These are phyloP conservation scores for Solanum pennellii DNA, from an alignment of 257 asterid genomes.

Conservation along the genomic window DNA sequence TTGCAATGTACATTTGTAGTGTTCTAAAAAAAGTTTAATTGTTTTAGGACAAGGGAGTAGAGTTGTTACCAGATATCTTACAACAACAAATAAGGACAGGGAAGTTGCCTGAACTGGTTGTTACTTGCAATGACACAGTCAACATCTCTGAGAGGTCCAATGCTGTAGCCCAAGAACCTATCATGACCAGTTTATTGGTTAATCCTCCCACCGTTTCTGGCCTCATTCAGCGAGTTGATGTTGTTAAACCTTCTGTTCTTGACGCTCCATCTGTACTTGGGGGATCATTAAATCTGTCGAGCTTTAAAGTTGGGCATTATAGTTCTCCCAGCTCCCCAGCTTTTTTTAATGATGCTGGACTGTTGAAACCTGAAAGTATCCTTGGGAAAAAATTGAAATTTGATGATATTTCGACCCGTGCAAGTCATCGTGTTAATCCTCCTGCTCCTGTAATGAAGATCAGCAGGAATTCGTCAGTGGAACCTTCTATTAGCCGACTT, in stretches of 20 bases:
- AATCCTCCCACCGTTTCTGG: slow-evolving; percentile 11
- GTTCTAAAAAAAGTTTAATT: neutral
- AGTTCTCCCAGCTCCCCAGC: slow-evolving; percentile 8
- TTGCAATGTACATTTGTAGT: neutral
- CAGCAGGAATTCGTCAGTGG: slow-evolving; percentile 7
- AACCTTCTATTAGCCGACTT: slow-evolving; percentile 2
- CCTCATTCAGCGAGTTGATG: slow-evolving; percentile 1
- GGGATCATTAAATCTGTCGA: slow-evolving; percentile 3
- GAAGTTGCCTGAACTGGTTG: slow-evolving; percentile 35
- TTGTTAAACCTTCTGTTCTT: slow-evolving; percentile 6
- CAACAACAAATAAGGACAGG: slow-evolving; percentile 66
- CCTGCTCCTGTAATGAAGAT: slow-evolving; percentile 3
- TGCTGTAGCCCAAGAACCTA: slow-evolving; percentile 38
- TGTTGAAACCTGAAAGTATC: slow-evolving; percentile 4
- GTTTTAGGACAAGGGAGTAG: slow-evolving; percentile 65
- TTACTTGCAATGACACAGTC: slow-evolving; percentile 6
- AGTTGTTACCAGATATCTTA: slow-evolving; percentile 60
- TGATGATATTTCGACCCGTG: neutral
- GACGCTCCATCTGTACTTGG: slow-evolving; percentile 4
- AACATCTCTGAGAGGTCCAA: slow-evolving; percentile 18
- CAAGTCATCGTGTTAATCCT: slow-evolving; percentile 1
- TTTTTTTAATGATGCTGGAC: slow-evolving; percentile 11
- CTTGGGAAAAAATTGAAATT: slow-evolving; percentile 12
- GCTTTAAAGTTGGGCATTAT: slow-evolving; percentile 1
- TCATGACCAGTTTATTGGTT: slow-evolving; percentile 41